These are phyloP conservation scores for Magnaporthiopsis poae DNA, from an alignment of 2,329 filamentous ascomycete species.

Conservation along the genomic window DNA sequence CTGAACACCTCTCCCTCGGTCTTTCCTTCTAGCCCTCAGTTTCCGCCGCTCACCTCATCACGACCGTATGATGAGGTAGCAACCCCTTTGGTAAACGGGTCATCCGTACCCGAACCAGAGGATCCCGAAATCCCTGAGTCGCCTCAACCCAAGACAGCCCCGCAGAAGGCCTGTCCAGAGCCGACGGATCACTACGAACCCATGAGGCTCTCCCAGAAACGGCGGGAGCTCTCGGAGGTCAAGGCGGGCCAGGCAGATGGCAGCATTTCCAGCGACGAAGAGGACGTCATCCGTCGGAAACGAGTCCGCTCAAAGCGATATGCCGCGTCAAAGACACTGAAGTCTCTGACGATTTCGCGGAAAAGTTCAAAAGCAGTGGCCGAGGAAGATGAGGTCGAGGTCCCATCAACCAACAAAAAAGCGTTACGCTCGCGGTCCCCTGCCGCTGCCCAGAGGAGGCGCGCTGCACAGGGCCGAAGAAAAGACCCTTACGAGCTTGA, in stretches of 20 bases:
- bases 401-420: constrained; percentile 24
- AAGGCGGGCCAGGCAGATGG: constrained; percentile 16
- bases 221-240: constrained; percentile 17
- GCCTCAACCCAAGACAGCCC: constrained; percentile 9
- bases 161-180: constrained; percentile 12
- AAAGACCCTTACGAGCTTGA: background rate
- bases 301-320: constrained; percentile 29
- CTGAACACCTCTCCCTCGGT: constrained; percentile 31
- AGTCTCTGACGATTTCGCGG: constrained; percentile 28
- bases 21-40: constrained; percentile 31
- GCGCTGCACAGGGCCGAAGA: too few species aligned
- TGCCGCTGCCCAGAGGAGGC: background rate
- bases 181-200: constrained; percentile 35
- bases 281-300: constrained; percentile 28
- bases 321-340: constrained; percentile 30
- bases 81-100: constrained; percentile 11
- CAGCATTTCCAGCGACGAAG: constrained; percentile 21
- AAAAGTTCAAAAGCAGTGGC: constrained; percentile 10
- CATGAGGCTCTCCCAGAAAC: constrained; percentile 36
- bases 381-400: constrained; percentile 26
- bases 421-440: constrained; percentile 2
- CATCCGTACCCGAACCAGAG: background rate
- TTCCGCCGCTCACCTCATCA: constrained; percentile 15
- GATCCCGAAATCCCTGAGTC: constrained; percentile 14
- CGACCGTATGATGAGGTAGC: constrained; percentile 13